Percentiles rank a stretch among this genome's conserved stretches.
These are phyloP conservation scores for Salvia miltiorrhiza DNA, from an alignment of 257 asterid species.

Conservation along the genomic window DNA sequence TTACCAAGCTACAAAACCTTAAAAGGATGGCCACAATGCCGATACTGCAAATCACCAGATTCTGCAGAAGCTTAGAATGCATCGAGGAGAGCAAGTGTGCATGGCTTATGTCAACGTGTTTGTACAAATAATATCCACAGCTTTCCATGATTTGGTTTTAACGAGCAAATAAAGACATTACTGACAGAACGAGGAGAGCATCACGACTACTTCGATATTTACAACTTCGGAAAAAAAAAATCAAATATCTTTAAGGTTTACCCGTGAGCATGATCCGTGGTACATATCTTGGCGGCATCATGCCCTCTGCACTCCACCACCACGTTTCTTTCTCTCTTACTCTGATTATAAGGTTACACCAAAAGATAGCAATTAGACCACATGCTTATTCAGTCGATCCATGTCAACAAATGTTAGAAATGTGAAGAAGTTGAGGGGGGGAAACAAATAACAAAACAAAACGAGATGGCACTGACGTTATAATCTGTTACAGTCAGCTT, in stretches of 20 bases:
- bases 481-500: slow-evolving; percentile 83
- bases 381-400: background rate
- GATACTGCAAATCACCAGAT: background rate
- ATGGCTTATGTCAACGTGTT: background rate
- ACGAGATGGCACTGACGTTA: slow-evolving; percentile 38
- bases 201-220: background rate
- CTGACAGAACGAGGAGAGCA: background rate
- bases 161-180: background rate
- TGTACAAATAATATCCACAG: background rate
- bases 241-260: slow-evolving; percentile 23
- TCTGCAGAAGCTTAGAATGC: slow-evolving; percentile 2
- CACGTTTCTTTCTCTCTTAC: slow-evolving; percentile 54
- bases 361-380: slow-evolving; percentile 9
- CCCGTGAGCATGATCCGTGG: slow-evolving; percentile 94
- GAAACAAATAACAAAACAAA: background rate
- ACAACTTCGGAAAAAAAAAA: too few relatives aligned
- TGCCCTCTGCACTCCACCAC: slow-evolving; percentile 97
- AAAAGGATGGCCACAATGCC: background rate
- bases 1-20: slow-evolving; percentile 18
- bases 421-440: background rate
- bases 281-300: slow-evolving; percentile 84
- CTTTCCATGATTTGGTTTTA: background rate
- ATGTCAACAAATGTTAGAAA: background rate
- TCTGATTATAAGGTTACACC: slow-evolving; percentile 33
- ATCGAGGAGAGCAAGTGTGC: background rate